Evolutionary conservation across 495 filamentous ascomycete genomes (phyloP), one percentile per base, ranked within the genome.

Genomic region (Podospora sp.): DNA sequence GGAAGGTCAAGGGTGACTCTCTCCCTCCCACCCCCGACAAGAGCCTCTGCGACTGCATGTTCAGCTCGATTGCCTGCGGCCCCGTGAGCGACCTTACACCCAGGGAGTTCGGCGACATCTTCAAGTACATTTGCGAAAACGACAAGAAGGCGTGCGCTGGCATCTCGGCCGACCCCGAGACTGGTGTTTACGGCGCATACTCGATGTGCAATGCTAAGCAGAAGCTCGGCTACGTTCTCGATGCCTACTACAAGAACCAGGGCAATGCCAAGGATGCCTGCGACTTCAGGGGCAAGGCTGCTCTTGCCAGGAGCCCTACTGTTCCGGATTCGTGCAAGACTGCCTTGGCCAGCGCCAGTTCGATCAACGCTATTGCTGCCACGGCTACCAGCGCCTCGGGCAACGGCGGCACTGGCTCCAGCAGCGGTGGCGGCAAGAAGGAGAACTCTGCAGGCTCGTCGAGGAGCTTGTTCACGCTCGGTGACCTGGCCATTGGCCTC

Each of bases 131-230:
- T 73, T 99, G 95, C 79, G 84, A 78, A 36, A 80, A 84, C 65
- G 80, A 83, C 65, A 61, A 58, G 11, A 70, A 71, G 27, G 74
- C 76, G 3, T 97, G 95, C 80, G 78, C 76, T 7, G 94, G 92
- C 50, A 89, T 98, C 75, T 77, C 77, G 53, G 79, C 83, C 69
- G 92, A 97, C 76, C 84, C 81, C 16, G 87, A 86, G 59, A 86
- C 83, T 22, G 95, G 93, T 59, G 81, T 81, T 24, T 99, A 96
- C 76, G 95, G 95, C 59, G 88, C 92, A 6, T 98, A 93, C 81
- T 87, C 88, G 78, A 96, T 97, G 91, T 99, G 95, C 84, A 85
- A 84, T 70, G 67, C 87, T 69, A 86, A 83, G 68, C 83, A 96
- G 77, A 85, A 95, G 79, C 87, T 98, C 25, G 88, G 87, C 60